phyloP scores from a whole-genome alignment of 208 protist genomes.

The Tritrichomonas musculus region DNA sequence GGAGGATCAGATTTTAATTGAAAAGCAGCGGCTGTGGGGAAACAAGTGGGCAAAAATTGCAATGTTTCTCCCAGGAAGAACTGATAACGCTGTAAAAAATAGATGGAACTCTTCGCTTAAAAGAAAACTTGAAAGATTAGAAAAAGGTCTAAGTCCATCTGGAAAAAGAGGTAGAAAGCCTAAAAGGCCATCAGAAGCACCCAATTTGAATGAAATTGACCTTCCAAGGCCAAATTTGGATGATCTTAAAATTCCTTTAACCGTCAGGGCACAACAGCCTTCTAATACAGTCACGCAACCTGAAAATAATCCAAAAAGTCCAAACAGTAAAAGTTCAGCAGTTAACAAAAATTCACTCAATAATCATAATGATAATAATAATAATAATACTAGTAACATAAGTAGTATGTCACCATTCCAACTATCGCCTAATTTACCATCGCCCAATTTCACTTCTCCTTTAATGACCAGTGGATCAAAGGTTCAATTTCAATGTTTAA shows the following conservation, averaged over 20 bases:
- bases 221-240: neutral
- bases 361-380: no score
- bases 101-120: neutral
- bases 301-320: no score
- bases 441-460: no score
- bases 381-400: no score
- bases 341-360: no score
- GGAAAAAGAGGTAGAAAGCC: neutral
- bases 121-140: neutral
- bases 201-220: neutral
- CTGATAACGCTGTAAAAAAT: neutral
- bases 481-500: no score
- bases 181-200: neutral
- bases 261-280: no score
- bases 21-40: neutral
- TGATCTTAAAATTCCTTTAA: neutral
- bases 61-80: neutral
- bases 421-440: no score
- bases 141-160: neutral
- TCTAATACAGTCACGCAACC: no score
- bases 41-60: neutral
- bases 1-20: neutral
- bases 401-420: no score
- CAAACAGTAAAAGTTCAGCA: no score
- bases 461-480: no score